phyloP scores from a whole-genome alignment of 2,329 filamentous ascomycete species.

The Aspergillus melleus region DNA sequence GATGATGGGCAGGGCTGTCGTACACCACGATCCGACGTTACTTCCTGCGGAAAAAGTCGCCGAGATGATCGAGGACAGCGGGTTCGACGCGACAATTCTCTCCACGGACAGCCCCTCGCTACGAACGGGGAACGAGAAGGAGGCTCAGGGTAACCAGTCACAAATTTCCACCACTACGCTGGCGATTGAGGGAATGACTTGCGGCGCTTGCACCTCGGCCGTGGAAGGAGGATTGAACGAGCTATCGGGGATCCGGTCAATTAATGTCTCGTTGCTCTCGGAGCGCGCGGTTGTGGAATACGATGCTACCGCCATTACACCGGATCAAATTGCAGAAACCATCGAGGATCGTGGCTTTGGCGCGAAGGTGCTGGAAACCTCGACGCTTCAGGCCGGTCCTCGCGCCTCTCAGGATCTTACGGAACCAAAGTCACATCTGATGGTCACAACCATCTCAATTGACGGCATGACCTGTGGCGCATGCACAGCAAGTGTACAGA shows the following conservation, averaged over 20 bases:
- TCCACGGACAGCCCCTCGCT: constrained; percentile 71
- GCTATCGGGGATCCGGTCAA: constrained; percentile 69
- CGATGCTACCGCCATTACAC: constrained; percentile 57
- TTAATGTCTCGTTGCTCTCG: constrained; percentile 80
- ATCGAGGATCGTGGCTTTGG: constrained; percentile 75
- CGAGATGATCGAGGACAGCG: constrained; percentile 86
- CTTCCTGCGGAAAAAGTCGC: constrained; percentile 74
- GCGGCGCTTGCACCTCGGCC: constrained; percentile 83
- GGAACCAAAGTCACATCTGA: constrained; percentile 38
- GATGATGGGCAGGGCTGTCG: constrained; percentile 92
- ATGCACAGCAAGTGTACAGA: constrained; percentile 88
- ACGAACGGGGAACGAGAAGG: constrained; percentile 39
- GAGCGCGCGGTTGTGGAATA: constrained; percentile 85
- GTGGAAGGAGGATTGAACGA: constrained; percentile 79
- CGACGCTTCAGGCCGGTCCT: constrained; percentile 40
- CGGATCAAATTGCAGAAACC: constrained; percentile 57
- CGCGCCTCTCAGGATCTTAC: constrained; percentile 34
- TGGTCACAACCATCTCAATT: constrained; percentile 82
- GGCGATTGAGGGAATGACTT: constrained; percentile 85
- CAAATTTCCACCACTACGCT: constrained; percentile 68
- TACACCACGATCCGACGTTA: constrained; percentile 78
- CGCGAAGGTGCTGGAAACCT: constrained; percentile 73
- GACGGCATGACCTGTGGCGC: constrained; percentile 98
- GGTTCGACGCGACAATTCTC: constrained; percentile 89
- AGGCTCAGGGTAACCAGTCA: constrained; percentile 30